Evolutionary conservation across 139 green algal species (phyloP).

Genomic region (Micromonas commoda): DNA sequence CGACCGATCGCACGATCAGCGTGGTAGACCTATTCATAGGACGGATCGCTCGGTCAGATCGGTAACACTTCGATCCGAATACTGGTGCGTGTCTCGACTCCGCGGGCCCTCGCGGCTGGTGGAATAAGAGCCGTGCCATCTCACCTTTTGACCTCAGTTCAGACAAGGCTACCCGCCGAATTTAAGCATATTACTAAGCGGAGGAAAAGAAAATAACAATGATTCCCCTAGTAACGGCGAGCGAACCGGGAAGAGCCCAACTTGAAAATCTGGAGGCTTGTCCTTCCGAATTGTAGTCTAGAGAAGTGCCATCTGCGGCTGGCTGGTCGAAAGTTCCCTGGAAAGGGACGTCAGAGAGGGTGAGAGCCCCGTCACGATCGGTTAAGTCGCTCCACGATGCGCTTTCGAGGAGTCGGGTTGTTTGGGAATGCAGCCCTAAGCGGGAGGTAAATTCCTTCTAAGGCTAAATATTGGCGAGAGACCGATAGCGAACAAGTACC

Average conservation of each 20-base stretch:
- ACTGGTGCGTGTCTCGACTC: background rate
- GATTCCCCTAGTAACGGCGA: slow-evolving; percentile 88
- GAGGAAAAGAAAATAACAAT: slow-evolving; percentile 93
- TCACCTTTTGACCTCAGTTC: slow-evolving; percentile 70
- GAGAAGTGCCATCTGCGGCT: slow-evolving; percentile 63
- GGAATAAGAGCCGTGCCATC: background rate
- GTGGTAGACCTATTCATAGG: slow-evolving; percentile 24
- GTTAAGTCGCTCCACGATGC: slow-evolving; percentile 56
- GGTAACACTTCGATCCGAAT: background rate
- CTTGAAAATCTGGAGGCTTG: slow-evolving; percentile 71
- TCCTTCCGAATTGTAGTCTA: slow-evolving; percentile 79
- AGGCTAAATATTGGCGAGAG: slow-evolving; percentile 87
- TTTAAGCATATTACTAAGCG: slow-evolving; percentile 93
- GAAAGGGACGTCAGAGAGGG: slow-evolving; percentile 73
- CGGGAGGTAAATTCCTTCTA: slow-evolving; percentile 88
- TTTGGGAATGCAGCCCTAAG: slow-evolving; percentile 88
- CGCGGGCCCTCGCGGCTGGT: background rate
- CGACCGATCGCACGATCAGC: slow-evolving; percentile 20
- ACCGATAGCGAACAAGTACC: slow-evolving; percentile 95
- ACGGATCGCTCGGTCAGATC: slow-evolving; percentile 23
- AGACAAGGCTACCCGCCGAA: slow-evolving; percentile 85
- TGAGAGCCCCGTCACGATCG: slow-evolving; percentile 73
- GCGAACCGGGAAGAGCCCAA: slow-evolving; percentile 78
- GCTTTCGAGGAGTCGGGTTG: slow-evolving; percentile 79
- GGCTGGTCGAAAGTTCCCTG: slow-evolving; percentile 59